Evolutionary conservation across 2,329 filamentous ascomycete genomes (phyloP), one percentile per base, ranked within the genome.

Genomic region (Colletotrichum eremochloae): DNA sequence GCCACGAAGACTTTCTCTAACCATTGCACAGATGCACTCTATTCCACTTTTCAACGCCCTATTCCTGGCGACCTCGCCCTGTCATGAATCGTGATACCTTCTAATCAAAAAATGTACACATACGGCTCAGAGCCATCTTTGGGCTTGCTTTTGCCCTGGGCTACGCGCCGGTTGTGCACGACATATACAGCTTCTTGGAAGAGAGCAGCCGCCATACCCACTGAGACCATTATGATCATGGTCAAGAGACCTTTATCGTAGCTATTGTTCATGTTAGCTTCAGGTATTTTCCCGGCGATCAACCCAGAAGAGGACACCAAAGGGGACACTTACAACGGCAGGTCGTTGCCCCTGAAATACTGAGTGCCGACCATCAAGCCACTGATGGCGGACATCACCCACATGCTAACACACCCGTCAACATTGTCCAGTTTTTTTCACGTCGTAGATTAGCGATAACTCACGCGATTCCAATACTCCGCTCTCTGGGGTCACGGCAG

Each of bases 311-410:
- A 31, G 44, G 6, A 20, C 42, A 3, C 18, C 44, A 8, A n/a
- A 46, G 9, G 46, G 46, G 20, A 11, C 31, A 78, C 79, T 75
- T 76, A 82, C 77, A 84, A 82, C 3, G 85, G 83, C 24, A 80
- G 76, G 74, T 86, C 84, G 14, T 79, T 76, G 1, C 76, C 80
- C 31, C 82, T 81, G 66, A 87, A 88, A 48, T 87, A 86, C 73
- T 87, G 86, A 11, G 85, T 84, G 0, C 86, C 86, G 0, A 83
- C 84, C 85, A 88, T 87, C 65, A 88, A 72, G 0, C 86, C 86
- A 15, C 78, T 82, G 9, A 86, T 87, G 3, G 86, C 85, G n/a
- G 79, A 82, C 85, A 87, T 87, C 2, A 88, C 86, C 81, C 81
- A 82, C 83, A 84, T 82, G 0, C 74, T 79, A 46, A 15, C 0